Conservation (phyloP, 805 yeast species). For the Saccharomycopsis sp. region DNA sequence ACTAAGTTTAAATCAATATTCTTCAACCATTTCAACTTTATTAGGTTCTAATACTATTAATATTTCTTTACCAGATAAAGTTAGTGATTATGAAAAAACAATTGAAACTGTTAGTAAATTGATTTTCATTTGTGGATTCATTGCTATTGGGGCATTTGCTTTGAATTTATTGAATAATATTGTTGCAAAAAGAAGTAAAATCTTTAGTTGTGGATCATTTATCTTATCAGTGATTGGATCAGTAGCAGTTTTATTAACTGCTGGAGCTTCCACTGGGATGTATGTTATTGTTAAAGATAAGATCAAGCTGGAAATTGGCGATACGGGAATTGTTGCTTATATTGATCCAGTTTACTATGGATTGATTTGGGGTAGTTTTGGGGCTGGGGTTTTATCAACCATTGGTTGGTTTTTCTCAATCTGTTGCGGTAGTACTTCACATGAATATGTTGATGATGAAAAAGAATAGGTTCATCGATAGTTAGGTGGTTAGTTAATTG, state of each 20-base stretch:
- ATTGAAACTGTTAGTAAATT: constrained; percentile 42
- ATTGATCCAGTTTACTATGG: constrained; percentile 44
- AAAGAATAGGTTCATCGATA: too few relatives aligned
- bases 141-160: constrained; percentile 36
- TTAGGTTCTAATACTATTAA: constrained; percentile 14
- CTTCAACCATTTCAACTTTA: constrained; percentile 22
- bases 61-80: constrained; percentile 42
- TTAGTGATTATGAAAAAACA: constrained; percentile 35
- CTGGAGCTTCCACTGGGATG: constrained; percentile 56
- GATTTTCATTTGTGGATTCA: constrained; percentile 44
- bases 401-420: constrained; percentile 32
- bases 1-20: constrained; percentile 18
- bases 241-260: constrained; percentile 30
- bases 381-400: constrained; percentile 32
- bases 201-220: constrained; percentile 35
- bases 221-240: constrained; percentile 34
- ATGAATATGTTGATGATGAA: constrained; percentile 6
- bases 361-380: constrained; percentile 54
- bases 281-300: constrained; percentile 37
- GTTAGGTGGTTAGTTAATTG: too few relatives aligned
- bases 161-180: constrained; percentile 33
- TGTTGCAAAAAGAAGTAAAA: constrained; percentile 36
- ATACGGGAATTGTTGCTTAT: constrained; percentile 45
- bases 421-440: constrained; percentile 30
- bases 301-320: constrained; percentile 37